Conservation (phyloP, 2,329 filamentous ascomycete genomes). For the Ophiostoma pallidulum region DNA sequence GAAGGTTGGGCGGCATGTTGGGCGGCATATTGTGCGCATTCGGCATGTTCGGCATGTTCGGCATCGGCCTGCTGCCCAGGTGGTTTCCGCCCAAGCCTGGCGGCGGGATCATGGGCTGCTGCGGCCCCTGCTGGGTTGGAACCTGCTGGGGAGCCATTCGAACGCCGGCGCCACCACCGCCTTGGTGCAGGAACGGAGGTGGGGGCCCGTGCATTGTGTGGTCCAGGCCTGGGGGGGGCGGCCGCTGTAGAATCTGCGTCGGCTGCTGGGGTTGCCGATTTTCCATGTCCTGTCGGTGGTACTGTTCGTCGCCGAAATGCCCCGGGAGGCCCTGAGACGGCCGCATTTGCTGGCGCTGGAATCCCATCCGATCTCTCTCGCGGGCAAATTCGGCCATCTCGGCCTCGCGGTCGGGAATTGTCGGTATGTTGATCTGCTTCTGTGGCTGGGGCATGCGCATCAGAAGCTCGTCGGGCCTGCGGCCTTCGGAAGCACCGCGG, state of each 20-base stretch:
- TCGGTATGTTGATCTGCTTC: constrained; percentile 37
- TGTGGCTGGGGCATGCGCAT: constrained; percentile 45
- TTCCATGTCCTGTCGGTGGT: constrained; percentile 40
- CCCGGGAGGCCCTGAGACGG: constrained; percentile 37
- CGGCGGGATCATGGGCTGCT: constrained; percentile 50
- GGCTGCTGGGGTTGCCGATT: constrained; percentile 39
- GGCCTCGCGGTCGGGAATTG: constrained; percentile 39
- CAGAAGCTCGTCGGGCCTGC: constrained; percentile 42
- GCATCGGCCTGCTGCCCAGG: constrained; percentile 36
- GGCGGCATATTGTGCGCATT: constrained; percentile 28
- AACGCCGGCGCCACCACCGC: constrained; percentile 27
- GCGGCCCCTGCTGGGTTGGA: constrained; percentile 22
- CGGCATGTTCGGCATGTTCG: constrained; percentile 18
- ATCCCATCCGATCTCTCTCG: constrained; percentile 8
- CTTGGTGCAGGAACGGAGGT: constrained; percentile 39
- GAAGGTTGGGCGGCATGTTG: constrained; percentile 10
- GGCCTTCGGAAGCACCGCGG: constrained; percentile 34
- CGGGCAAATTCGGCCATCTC: constrained; percentile 33
- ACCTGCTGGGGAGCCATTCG: constrained; percentile 26
- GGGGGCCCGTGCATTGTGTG: constrained; percentile 43
- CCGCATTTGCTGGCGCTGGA: constrained; percentile 33
- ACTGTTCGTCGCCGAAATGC: constrained; percentile 43
- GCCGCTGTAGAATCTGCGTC: constrained; percentile 56
- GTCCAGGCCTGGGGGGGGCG: constrained; percentile 50
- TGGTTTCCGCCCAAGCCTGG: constrained; percentile 37